phyloP scores from a whole-genome alignment of 192 early-diverging fungal genomes.

The Linnemannia hyalina region DNA sequence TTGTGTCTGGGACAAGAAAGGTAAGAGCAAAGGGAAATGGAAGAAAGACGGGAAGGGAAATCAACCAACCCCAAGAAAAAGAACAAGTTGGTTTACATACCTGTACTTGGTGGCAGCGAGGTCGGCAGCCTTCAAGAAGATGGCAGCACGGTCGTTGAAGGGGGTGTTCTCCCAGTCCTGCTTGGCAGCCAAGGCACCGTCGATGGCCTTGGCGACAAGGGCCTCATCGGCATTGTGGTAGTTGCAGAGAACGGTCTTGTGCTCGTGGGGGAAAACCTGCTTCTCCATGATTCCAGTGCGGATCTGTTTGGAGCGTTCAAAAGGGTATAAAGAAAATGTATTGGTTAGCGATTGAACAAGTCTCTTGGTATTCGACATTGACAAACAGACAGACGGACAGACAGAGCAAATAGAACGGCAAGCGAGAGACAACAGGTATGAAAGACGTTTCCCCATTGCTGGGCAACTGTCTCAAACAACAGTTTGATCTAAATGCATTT shows the following conservation, averaged over 20 bases:
- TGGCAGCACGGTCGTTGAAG: slow-evolving; percentile 92
- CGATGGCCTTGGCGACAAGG: slow-evolving; percentile 85
- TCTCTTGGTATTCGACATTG: too few species aligned
- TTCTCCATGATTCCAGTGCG: slow-evolving; percentile 71
- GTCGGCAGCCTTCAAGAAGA: slow-evolving; percentile 99
- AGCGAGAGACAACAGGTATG: neutral
- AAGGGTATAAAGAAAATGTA: neutral
- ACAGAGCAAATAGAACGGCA: neutral
- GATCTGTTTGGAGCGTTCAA: slow-evolving; percentile 37
- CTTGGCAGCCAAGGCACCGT: slow-evolving; percentile 87
- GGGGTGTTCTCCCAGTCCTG: slow-evolving; percentile 93
- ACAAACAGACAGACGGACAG: neutral
- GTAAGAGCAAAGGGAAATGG: neutral
- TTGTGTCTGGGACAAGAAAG: neutral
- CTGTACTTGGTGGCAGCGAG: slow-evolving; percentile 91
- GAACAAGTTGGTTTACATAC: slow-evolving; percentile 56
- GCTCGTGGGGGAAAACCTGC: slow-evolving; percentile 89
- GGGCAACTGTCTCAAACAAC: neutral
- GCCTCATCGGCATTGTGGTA: slow-evolving; percentile 87
- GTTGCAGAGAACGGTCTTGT: slow-evolving; percentile 81
- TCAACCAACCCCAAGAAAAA: neutral
- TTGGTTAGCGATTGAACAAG: neutral
- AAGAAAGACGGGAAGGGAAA: neutral
- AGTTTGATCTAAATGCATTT: neutral
- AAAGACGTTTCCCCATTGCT: neutral